These are phyloP conservation scores for Talaromyces sp. DNA, from an alignment of 2,329 filamentous ascomycete genomes.

Conservation along the genomic window DNA sequence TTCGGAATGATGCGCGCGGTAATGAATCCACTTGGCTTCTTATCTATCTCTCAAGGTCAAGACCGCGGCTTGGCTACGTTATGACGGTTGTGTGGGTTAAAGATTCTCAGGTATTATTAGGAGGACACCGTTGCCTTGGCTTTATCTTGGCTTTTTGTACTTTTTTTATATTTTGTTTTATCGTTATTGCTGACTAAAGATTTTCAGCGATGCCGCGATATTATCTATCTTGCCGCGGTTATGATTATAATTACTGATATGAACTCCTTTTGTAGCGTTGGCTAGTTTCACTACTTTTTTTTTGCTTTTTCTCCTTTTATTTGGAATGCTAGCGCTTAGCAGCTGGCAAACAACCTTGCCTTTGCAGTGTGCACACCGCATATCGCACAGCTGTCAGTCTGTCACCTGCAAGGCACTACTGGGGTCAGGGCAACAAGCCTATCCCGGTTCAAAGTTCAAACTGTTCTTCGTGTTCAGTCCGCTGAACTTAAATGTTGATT, in stretches of 20 bases:
- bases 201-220: not conserved
- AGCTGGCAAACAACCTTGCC: no score
- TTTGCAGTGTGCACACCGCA: no score
- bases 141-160: not conserved
- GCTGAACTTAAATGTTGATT: not conserved
- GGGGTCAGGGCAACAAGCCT: not conserved
- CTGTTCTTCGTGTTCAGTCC: not conserved
- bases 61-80: not conserved
- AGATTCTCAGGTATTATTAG: not conserved
- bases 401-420: no score
- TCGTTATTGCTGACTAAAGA: not conserved
- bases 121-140: not conserved
- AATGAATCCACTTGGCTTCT: not conserved
- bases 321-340: no score
- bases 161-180: not conserved
- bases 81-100: not conserved
- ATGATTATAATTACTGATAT: no score
- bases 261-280: no score
- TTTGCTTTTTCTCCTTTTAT: no score
- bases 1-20: not conserved
- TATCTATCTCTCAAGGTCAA: not conserved
- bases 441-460: not conserved
- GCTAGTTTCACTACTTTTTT: no score
- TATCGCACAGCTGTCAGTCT: no score
- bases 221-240: not conserved